Evolutionary conservation across 108 stramenopile genomes (phyloP).

Genomic region (Epithemia pelagica): DNA sequence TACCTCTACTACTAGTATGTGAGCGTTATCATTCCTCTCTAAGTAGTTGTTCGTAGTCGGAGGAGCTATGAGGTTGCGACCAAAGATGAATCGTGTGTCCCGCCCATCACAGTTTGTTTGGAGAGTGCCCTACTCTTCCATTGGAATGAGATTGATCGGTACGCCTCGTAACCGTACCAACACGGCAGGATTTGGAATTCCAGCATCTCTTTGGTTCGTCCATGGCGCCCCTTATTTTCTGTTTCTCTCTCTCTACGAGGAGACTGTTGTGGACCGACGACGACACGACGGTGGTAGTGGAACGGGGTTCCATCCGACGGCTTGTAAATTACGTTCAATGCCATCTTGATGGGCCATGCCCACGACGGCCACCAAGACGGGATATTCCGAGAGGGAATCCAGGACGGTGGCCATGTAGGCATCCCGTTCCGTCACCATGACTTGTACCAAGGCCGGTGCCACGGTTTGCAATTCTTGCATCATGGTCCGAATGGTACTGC

Average conservation of each 20-base stretch:
- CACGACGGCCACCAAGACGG: constrained; percentile 59
- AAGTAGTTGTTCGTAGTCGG: too few relatives aligned
- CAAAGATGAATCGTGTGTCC: too few relatives aligned
- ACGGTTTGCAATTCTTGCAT: constrained; percentile 45
- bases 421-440: constrained; percentile 67
- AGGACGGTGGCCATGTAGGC: constrained; percentile 74
- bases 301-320: constrained; percentile 45
- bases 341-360: constrained; percentile 76
- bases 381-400: constrained; percentile 35
- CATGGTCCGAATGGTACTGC: constrained; percentile 42
- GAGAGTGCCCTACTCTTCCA: too few relatives aligned
- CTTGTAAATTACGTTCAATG: constrained; percentile 46
- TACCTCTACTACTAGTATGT: too few relatives aligned
- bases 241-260: not conserved
- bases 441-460: constrained; percentile 63
- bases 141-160: too few relatives aligned
- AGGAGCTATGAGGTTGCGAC: too few relatives aligned
- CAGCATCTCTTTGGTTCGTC: not conserved
- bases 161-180: too few relatives aligned
- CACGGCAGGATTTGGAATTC: too few relatives aligned
- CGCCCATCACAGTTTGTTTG: too few relatives aligned
- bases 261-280: constrained; percentile 3
- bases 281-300: too few relatives aligned
- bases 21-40: too few relatives aligned
- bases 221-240: not conserved